phyloP scores from a whole-genome alignment of 805 yeast species.

The Zygosaccharomyces bailii region DNA sequence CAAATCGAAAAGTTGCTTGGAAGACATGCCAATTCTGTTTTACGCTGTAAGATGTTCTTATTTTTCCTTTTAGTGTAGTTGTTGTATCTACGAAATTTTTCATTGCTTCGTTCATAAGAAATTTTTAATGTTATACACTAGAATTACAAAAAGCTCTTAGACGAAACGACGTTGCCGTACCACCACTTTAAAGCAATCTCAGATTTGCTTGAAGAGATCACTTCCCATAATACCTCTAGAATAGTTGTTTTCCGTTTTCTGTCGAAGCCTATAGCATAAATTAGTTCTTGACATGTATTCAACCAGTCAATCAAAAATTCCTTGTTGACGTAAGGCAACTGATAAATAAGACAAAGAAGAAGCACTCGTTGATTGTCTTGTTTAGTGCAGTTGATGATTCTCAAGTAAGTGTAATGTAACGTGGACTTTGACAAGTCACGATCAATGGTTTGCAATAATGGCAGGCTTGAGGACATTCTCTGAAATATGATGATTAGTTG shows the following conservation, averaged over 20 bases:
- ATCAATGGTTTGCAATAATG: slow-evolving; percentile 11
- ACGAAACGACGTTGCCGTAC: slow-evolving; percentile 20
- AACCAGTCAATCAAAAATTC: slow-evolving; percentile 25
- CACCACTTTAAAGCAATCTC: slow-evolving; percentile 31
- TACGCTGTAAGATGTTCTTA: too few relatives aligned
- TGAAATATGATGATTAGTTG: slow-evolving; percentile 24
- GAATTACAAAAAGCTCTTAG: slow-evolving; percentile 1
- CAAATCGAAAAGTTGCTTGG: slow-evolving; percentile 43
- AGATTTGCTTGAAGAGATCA: slow-evolving; percentile 18
- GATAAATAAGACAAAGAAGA: slow-evolving; percentile 24
- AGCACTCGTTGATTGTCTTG: slow-evolving; percentile 15
- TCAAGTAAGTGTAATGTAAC: slow-evolving; percentile 24
- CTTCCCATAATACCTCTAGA: slow-evolving; percentile 23
- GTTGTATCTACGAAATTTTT: neutral
- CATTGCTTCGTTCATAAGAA: neutral
- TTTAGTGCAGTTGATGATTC: slow-evolving; percentile 14
- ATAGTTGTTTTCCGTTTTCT: slow-evolving; percentile 11
- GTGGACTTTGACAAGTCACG: slow-evolving; percentile 21
- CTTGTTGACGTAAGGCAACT: slow-evolving; percentile 19
- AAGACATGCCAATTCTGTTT: slow-evolving; percentile 17
- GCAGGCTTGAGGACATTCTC: slow-evolving; percentile 17
- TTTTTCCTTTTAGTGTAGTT: neutral
- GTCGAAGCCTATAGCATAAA: slow-evolving; percentile 8
- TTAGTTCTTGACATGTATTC: slow-evolving; percentile 25
- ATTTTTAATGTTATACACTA: neutral